Base-by-base conservation (phyloP, 345 rosid genomes). In the Sisymbrium irio region DNA sequence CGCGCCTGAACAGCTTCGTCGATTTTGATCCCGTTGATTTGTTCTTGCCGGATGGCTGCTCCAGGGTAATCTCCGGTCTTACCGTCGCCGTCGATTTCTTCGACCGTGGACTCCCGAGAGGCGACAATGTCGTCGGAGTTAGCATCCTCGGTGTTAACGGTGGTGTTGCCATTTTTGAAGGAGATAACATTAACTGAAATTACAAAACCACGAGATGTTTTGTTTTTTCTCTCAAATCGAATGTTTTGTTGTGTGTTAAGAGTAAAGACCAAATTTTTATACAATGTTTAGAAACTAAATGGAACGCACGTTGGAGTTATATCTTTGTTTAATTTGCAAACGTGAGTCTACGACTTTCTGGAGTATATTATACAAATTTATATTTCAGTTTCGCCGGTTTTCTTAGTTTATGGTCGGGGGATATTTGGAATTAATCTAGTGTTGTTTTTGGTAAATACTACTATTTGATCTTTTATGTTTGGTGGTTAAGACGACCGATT, bases 1-100 rank as follows among this genome's bases (percentile, higher is more conserved):
- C 78, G n/a, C 88, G 75, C 0, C 88, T 91, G 67, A 83, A 40
- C 1, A 84, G 80, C 27, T 78, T 78, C 15, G 74, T 78, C 2
- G 81, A 78, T 73, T 78, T 78, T 4, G 78, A 72, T 0, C 67
- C 62, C 9, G 66, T 20, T 28, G 74, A 32, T 73, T 67, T 72
- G 73, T 53, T 77, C 18, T 55, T 78, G 0, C 78, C 25, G 0
- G 81, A 73, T 0, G 81, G 81, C 12, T 78, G 74, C 33, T 73
- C 81, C 33, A 78, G 19, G 5, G 81, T 78, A 0, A 78, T 53
- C 78, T 69, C 77, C 0, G 81, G 81, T 3, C 81, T 30, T 13
- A 41, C 67, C 7, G 77, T 33, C 15, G 76, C 65, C 5, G 74
- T 25, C 37, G 19, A 44, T 44, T 15, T 17, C 49, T 46, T 47